Conservation (phyloP, 208 protist genomes). For the Acanthamoeba lugdunensis region DNA sequence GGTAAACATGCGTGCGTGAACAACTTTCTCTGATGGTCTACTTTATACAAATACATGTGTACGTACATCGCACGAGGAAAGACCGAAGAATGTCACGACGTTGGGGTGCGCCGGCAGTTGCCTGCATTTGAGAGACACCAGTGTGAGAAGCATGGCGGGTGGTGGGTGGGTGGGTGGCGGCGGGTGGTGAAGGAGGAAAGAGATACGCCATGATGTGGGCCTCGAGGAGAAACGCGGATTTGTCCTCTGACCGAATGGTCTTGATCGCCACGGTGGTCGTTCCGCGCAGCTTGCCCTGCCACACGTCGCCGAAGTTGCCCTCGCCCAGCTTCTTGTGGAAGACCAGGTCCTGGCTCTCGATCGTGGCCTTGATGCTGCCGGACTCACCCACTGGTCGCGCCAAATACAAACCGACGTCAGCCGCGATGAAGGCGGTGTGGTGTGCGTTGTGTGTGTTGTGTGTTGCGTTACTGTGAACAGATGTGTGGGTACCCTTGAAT, state of each 20-base stretch:
- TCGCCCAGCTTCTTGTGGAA: slow-evolving; percentile 53
- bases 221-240: slow-evolving; percentile 50
- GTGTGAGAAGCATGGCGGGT: background rate
- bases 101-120: slow-evolving; percentile 62
- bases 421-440: too few relatives aligned
- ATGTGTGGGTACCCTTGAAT: background rate
- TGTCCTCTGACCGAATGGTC: slow-evolving; percentile 47
- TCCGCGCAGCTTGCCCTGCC: slow-evolving; percentile 49
- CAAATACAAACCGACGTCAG: background rate
- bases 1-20: background rate
- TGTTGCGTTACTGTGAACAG: background rate
- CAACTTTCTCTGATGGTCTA: too few relatives aligned
- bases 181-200: background rate
- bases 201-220: slow-evolving; percentile 71
- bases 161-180: background rate
- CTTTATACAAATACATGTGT: background rate
- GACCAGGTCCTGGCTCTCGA: slow-evolving; percentile 49
- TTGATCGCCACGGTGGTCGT: slow-evolving; percentile 69
- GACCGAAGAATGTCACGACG: slow-evolving; percentile 68
- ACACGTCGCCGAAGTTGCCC: slow-evolving; percentile 69
- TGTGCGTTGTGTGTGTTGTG: too few relatives aligned
- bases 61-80: slow-evolving; percentile 14
- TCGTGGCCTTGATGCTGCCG: background rate
- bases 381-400: background rate
- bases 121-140: background rate